phyloP scores from a whole-genome alignment of 768 basidiomycete genomes.

The Coprinellus micaceus region DNA sequence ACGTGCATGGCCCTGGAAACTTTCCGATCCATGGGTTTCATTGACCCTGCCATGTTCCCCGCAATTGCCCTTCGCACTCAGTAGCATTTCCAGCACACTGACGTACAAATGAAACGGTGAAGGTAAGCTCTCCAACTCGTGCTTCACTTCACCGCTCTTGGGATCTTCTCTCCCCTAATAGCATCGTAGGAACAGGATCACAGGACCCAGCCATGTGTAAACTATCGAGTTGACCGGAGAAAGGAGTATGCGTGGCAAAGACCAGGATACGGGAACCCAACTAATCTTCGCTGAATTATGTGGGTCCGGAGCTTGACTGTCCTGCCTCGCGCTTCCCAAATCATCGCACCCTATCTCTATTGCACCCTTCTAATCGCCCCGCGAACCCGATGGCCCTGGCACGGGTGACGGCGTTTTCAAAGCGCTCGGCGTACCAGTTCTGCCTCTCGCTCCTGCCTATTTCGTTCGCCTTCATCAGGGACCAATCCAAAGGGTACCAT shows the following conservation, averaged over 20 bases:
- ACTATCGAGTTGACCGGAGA: too few species aligned
- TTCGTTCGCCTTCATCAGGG: conserved; percentile 1
- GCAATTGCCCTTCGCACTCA: too few species aligned
- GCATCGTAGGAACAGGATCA: too few species aligned
- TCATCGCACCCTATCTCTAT: background rate
- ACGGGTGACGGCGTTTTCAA: conserved; percentile 6
- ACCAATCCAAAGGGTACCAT: background rate
- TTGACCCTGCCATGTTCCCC: too few species aligned
- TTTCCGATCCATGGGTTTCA: too few species aligned
- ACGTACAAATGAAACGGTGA: too few species aligned
- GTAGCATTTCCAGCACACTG: too few species aligned
- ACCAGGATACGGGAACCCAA: background rate
- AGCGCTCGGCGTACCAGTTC: conserved; percentile 6
- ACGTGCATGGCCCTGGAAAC: too few species aligned
- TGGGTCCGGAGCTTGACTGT: conserved; percentile 10
- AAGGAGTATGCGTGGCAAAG: background rate
- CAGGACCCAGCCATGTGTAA: too few species aligned
- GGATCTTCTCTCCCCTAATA: too few species aligned
- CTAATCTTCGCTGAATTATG: background rate
- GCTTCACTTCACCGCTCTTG: too few species aligned
- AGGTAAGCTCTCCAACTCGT: too few species aligned
- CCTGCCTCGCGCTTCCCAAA: background rate
- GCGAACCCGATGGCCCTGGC: conserved; percentile 6
- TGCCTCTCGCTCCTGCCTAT: background rate
- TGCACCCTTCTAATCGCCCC: conserved; percentile 4